These are phyloP conservation scores for Groenewaldozyma tartarivorans DNA, from an alignment of 805 yeast species.

Conservation along the genomic window DNA sequence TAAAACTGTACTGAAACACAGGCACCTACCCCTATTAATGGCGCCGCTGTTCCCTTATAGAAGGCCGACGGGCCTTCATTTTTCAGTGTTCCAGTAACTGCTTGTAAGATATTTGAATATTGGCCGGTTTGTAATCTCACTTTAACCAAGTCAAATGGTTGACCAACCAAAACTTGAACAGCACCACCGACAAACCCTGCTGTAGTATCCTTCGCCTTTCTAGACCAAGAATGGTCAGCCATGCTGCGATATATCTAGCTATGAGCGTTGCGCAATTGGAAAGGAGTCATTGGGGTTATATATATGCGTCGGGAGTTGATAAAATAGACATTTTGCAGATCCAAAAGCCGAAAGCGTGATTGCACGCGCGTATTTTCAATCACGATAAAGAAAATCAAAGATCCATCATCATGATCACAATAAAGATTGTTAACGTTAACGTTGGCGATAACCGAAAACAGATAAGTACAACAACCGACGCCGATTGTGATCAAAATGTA, in stretches of 20 bases:
- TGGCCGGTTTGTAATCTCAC: conserved; percentile 67
- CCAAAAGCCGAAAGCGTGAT: background rate
- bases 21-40: conserved; percentile 59
- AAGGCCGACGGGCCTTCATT: conserved; percentile 56
- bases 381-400: too few relatives aligned
- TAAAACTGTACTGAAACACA: conserved; percentile 64
- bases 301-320: background rate
- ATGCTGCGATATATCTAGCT: too few relatives aligned
- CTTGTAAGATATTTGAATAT: conserved; percentile 40
- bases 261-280: too few relatives aligned
- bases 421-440: too few relatives aligned
- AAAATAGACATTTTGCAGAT: background rate
- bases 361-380: background rate
- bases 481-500: too few relatives aligned
- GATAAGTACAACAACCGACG: too few relatives aligned
- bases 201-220: conserved; percentile 44
- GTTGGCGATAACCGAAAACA: too few relatives aligned
- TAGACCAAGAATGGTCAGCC: conserved; percentile 25
- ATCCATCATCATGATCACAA: too few relatives aligned
- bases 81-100: conserved; percentile 42
- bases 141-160: conserved; percentile 63
- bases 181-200: conserved; percentile 50
- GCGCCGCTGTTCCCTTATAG: conserved; percentile 61
- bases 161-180: conserved; percentile 47
- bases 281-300: background rate